A percentile compares a stretch with the other conserved stretches of the same genome.
Conservation (phyloP, 768 basidiomycete species). For the Pulveroboletus sp. region DNA sequence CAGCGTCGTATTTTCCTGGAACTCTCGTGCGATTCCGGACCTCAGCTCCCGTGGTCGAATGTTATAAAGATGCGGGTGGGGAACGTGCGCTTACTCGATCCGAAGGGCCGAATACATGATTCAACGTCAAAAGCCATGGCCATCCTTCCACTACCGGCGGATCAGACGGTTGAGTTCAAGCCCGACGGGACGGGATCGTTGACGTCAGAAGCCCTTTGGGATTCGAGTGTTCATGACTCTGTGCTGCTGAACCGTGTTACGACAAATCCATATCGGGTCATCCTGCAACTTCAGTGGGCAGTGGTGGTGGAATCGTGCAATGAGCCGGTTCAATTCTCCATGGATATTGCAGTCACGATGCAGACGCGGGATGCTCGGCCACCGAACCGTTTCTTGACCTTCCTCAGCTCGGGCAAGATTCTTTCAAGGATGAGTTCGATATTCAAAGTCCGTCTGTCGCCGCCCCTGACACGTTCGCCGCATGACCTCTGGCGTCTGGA, state of each 20-base stretch:
- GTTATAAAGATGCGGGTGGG: conserved; percentile 74
- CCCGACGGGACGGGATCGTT: conserved; percentile 79
- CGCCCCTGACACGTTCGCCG: conserved; percentile 79
- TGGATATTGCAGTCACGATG: conserved; percentile 84
- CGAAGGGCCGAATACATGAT: conserved; percentile 76
- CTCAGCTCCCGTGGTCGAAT: conserved; percentile 82
- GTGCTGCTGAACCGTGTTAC: conserved; percentile 83
- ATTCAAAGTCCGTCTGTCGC: conserved; percentile 76
- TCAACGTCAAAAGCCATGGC: conserved; percentile 67
- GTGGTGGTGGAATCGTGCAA: conserved; percentile 79
- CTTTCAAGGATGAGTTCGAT: conserved; percentile 77
- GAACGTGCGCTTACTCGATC: conserved; percentile 79
- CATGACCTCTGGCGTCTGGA: conserved; percentile 93
- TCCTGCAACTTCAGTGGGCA: conserved; percentile 73
- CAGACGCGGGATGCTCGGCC: conserved; percentile 80
- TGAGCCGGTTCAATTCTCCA: conserved; percentile 83
- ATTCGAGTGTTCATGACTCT: conserved; percentile 88
- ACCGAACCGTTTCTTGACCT: conserved; percentile 69
- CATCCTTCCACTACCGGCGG: conserved; percentile 68
- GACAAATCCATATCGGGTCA: conserved; percentile 65
- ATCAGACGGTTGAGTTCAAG: conserved; percentile 69
- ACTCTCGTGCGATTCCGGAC: conserved; percentile 83
- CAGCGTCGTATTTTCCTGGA: conserved; percentile 78
- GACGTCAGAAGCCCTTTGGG: conserved; percentile 77
- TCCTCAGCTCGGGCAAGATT: conserved; percentile 75